A percentile compares a stretch with the other conserved stretches of the same genome.
Conservation (phyloP, 441 rosid genomes). For the Arabidopsis lyrata region DNA sequence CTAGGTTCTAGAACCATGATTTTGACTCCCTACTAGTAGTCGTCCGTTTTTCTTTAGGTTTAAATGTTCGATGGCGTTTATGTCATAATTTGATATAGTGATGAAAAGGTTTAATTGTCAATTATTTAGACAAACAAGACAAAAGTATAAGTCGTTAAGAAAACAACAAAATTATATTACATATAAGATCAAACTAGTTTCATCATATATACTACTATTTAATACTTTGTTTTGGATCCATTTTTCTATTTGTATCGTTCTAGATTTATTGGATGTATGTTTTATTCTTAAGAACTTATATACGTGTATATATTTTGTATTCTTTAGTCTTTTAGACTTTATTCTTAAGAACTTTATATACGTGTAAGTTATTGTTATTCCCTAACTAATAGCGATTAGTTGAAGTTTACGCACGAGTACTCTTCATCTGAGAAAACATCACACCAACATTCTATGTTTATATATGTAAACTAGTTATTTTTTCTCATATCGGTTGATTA, state of each 20-base stretch:
- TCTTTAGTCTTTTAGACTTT: neutral
- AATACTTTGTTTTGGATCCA: neutral
- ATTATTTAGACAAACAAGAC: conserved; percentile 25
- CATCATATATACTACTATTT: neutral
- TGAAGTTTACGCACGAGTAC: neutral
- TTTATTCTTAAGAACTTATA: neutral
- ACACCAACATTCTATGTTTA: conserved; percentile 5
- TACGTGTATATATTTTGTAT: no score
- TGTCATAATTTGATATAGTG: neutral
- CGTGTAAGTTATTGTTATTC: neutral
- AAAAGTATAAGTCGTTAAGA: conserved; percentile 28
- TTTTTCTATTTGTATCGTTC: neutral
- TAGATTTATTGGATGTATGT: neutral
- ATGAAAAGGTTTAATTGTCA: neutral
- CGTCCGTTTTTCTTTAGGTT: conserved; percentile 7
- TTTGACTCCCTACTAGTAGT: conserved; percentile 16
- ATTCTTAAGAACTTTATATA: no score
- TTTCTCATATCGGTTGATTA: conserved; percentile 19
- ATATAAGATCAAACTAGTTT: neutral
- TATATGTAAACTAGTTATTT: neutral
- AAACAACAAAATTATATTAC: conserved; percentile 12
- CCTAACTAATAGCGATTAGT: neutral
- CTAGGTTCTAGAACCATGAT: conserved; percentile 31
- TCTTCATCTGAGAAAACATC: neutral
- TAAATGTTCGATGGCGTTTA: neutral